Conservation (phyloP, 75 land plant species). For the Cupressus sempervirens region DNA sequence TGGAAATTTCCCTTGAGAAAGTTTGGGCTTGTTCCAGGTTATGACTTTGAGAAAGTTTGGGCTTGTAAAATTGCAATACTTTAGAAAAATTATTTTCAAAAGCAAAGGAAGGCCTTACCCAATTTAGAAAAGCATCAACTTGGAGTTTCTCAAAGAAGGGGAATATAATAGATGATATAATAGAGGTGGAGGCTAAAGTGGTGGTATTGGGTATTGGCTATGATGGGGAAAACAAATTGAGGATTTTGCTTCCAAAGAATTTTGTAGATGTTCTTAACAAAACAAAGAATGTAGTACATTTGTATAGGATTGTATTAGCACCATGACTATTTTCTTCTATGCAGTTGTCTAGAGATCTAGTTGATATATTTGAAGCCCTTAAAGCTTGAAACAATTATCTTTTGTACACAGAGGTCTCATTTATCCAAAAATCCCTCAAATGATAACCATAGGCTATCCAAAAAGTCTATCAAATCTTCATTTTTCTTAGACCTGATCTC, state of each 20-base stretch:
- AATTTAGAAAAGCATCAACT: conserved; percentile 38
- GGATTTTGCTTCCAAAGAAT: too few relatives aligned
- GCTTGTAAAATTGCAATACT: conserved; percentile 65
- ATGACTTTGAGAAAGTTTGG: conserved; percentile 65
- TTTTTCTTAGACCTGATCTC: conserved; percentile 62
- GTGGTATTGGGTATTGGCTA: too few relatives aligned
- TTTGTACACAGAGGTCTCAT: conserved; percentile 49
- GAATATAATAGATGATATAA: conserved; percentile 45
- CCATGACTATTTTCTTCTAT: neutral
- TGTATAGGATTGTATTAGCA: conserved; percentile 36
- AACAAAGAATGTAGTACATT: conserved; percentile 17
- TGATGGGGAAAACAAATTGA: too few relatives aligned
- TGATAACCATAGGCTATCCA: conserved; percentile 67
- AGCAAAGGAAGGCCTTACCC: conserved; percentile 44
- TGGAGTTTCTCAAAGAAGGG: conserved; percentile 62
- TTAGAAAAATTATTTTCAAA: conserved; percentile 52
- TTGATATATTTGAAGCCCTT: neutral
- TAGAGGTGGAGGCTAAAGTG: too few relatives aligned
- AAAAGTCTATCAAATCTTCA: conserved; percentile 71
- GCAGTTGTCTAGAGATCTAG: neutral
- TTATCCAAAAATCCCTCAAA: conserved; percentile 68
- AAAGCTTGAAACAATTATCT: neutral
- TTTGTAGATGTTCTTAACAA: too few relatives aligned
- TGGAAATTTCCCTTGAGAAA: neutral
- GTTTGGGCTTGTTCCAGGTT: conserved; percentile 53